Percentiles rank a stretch among this genome's conserved stretches.
Conservation (phyloP, 768 basidiomycete species). For the Auriculariales sp. region DNA sequence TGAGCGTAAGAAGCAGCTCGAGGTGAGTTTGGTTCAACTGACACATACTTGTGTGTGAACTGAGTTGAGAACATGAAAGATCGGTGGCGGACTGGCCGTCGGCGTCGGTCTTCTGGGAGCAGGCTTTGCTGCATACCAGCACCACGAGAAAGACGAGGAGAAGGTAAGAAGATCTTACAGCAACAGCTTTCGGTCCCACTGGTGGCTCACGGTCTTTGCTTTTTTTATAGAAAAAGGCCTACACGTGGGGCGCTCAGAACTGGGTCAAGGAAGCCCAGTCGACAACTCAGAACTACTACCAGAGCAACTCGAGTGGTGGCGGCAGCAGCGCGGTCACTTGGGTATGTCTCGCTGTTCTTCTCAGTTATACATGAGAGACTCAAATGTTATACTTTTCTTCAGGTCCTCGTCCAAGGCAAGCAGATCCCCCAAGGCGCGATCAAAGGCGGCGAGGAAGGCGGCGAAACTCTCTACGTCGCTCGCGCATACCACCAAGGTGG, state of each 20-base stretch:
- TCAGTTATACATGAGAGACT: neutral
- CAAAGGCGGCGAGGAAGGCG: constrained; percentile 38
- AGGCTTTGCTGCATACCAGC: constrained; percentile 36
- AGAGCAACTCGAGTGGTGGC: constrained; percentile 24
- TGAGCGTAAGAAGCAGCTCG: constrained; percentile 38
- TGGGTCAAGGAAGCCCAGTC: constrained; percentile 44
- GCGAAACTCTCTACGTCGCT: constrained; percentile 39
- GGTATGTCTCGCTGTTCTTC: constrained; percentile 14
- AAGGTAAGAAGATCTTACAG: constrained; percentile 24
- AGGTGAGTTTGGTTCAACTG: constrained; percentile 20
- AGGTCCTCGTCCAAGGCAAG: constrained; percentile 38
- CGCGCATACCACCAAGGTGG: constrained; percentile 47
- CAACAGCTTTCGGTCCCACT: neutral
- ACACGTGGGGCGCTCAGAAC: constrained; percentile 30
- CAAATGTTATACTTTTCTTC: neutral
- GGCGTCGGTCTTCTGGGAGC: constrained; percentile 38
- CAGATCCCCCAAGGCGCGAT: constrained; percentile 46
- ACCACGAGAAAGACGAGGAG: constrained; percentile 41
- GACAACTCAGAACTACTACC: constrained; percentile 36
- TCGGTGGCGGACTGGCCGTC: constrained; percentile 48
- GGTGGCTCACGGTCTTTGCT: neutral
- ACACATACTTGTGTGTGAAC: neutral
- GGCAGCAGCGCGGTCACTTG: constrained; percentile 54
- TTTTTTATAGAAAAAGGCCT: constrained; percentile 29
- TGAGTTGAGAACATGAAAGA: constrained; percentile 18